These are phyloP conservation scores for Ophiostoma sp. DNA, from an alignment of 2,329 filamentous ascomycete species.

Conservation along the genomic window DNA sequence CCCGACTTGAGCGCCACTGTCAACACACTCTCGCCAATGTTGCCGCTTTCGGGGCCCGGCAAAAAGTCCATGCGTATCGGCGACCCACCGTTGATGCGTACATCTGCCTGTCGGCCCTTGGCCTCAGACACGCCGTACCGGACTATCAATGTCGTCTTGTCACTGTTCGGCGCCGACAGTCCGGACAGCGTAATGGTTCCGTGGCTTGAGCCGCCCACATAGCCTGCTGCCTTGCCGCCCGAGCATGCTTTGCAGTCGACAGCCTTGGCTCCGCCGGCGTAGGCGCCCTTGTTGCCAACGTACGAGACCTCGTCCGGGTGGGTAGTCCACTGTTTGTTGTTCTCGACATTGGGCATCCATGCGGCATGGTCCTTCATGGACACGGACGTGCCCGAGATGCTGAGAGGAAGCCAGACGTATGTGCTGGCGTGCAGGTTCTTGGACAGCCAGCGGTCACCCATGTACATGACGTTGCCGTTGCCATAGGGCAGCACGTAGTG, in stretches of 20 bases:
- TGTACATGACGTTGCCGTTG: conserved; percentile 45
- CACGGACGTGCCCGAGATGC: conserved; percentile 53
- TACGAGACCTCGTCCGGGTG: conserved; percentile 49
- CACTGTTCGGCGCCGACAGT: conserved; percentile 39
- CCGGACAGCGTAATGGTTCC: conserved; percentile 49
- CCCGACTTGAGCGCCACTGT: conserved; percentile 51
- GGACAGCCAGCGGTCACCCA: conserved; percentile 59
- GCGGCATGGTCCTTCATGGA: conserved; percentile 54
- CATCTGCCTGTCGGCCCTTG: conserved; percentile 51
- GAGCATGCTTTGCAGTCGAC: conserved; percentile 57
- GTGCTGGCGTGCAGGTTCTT: conserved; percentile 52
- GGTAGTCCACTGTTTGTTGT: conserved; percentile 36
- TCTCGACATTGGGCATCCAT: conserved; percentile 47
- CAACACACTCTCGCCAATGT: conserved; percentile 48
- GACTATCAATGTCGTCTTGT: conserved; percentile 52
- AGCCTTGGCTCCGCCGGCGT: conserved; percentile 47
- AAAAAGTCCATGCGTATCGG: conserved; percentile 55
- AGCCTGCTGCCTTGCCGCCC: conserved; percentile 52
- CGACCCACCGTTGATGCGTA: conserved; percentile 56
- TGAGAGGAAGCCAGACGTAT: conserved; percentile 66
- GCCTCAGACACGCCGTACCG: conserved; percentile 59
- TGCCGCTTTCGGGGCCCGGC: conserved; percentile 47
- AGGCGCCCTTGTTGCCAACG: conserved; percentile 52
- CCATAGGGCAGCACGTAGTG: conserved; percentile 46
- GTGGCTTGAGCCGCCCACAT: conserved; percentile 50